These are phyloP conservation scores for Hyphodiscus sp. DNA, from an alignment of 2,329 filamentous ascomycete species.

Conservation along the genomic window DNA sequence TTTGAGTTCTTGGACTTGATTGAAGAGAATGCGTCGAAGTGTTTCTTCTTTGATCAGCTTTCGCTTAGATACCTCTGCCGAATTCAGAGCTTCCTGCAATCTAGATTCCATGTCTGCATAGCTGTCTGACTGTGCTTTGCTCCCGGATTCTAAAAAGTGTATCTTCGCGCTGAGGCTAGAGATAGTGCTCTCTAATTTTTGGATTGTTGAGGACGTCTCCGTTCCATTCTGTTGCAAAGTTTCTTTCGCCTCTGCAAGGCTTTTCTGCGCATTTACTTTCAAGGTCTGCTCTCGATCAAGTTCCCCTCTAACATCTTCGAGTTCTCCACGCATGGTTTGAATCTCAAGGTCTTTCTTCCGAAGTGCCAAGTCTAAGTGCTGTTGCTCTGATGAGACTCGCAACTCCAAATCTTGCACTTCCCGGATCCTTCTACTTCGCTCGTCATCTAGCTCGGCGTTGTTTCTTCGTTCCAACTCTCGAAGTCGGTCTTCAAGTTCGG, in stretches of 20 bases:
- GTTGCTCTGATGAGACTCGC: slow-evolving; percentile 41
- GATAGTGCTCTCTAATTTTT: slow-evolving; percentile 67
- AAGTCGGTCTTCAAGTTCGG: slow-evolving; percentile 29
- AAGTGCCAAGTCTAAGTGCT: slow-evolving; percentile 26
- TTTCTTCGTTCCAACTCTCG: slow-evolving; percentile 28
- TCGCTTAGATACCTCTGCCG: slow-evolving; percentile 64
- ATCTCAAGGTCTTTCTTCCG: slow-evolving; percentile 47
- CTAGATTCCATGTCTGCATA: slow-evolving; percentile 76
- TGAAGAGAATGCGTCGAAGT: slow-evolving; percentile 84
- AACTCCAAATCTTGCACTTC: slow-evolving; percentile 60
- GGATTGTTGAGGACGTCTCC: slow-evolving; percentile 53
- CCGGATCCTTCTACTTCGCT: slow-evolving; percentile 49
- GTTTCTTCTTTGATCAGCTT: slow-evolving; percentile 91
- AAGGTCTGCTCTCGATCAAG: slow-evolving; percentile 56
- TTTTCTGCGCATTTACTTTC: slow-evolving; percentile 33
- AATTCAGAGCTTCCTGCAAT: slow-evolving; percentile 68
- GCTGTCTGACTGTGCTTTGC: slow-evolving; percentile 79
- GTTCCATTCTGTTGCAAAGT: slow-evolving; percentile 42
- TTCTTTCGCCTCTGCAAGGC: slow-evolving; percentile 41
- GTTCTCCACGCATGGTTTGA: slow-evolving; percentile 40
- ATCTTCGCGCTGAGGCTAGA: slow-evolving; percentile 74
- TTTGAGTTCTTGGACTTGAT: slow-evolving; percentile 95
- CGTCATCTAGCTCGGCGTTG: slow-evolving; percentile 54
- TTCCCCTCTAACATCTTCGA: slow-evolving; percentile 42
- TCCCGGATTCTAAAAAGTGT: slow-evolving; percentile 83